Evolutionary conservation across 1,139 yeast species (phyloP).

Genomic region (Wickerhamomyces sp.): DNA sequence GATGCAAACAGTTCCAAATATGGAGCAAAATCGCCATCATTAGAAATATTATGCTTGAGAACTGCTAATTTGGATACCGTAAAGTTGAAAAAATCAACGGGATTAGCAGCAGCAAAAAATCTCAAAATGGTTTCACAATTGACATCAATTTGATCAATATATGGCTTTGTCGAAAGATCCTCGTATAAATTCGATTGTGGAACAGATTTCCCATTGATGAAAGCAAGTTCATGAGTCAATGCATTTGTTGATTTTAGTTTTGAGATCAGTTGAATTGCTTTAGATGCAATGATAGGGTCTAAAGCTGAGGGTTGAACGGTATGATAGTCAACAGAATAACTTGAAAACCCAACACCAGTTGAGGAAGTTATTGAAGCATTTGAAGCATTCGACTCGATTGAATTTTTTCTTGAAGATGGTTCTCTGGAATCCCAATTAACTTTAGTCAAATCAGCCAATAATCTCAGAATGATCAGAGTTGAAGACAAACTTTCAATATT

Average conservation of each 20-base stretch:
- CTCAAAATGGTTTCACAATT: slow-evolving; percentile 42
- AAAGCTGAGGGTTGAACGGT: slow-evolving; percentile 26
- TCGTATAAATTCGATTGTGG: slow-evolving; percentile 13
- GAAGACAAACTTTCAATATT: slow-evolving; percentile 23
- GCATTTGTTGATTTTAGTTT: slow-evolving; percentile 23
- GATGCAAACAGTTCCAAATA: slow-evolving; percentile 49
- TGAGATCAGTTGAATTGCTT: slow-evolving; percentile 23
- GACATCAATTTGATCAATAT: slow-evolving; percentile 39
- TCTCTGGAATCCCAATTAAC: slow-evolving; percentile 29
- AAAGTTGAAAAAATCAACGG: slow-evolving; percentile 42
- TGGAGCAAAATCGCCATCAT: slow-evolving; percentile 41
- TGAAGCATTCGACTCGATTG: slow-evolving; percentile 20
- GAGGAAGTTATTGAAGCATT: slow-evolving; percentile 13
- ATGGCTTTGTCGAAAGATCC: slow-evolving; percentile 17
- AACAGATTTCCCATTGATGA: slow-evolving; percentile 20
- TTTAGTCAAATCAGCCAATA: slow-evolving; percentile 28
- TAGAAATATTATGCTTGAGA: slow-evolving; percentile 31
- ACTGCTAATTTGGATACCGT: slow-evolving; percentile 31
- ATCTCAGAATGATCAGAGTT: slow-evolving; percentile 25
- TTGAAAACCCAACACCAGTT: slow-evolving; percentile 20
- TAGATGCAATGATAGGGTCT: slow-evolving; percentile 20
- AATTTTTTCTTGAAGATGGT: slow-evolving; percentile 16
- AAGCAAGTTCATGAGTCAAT: slow-evolving; percentile 23
- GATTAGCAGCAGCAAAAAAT: slow-evolving; percentile 53
- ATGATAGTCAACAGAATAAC: slow-evolving; percentile 24